phyloP scores from a whole-genome alignment of 1,284 basidiomycete species.

The Uromyces viciae-fabae region DNA sequence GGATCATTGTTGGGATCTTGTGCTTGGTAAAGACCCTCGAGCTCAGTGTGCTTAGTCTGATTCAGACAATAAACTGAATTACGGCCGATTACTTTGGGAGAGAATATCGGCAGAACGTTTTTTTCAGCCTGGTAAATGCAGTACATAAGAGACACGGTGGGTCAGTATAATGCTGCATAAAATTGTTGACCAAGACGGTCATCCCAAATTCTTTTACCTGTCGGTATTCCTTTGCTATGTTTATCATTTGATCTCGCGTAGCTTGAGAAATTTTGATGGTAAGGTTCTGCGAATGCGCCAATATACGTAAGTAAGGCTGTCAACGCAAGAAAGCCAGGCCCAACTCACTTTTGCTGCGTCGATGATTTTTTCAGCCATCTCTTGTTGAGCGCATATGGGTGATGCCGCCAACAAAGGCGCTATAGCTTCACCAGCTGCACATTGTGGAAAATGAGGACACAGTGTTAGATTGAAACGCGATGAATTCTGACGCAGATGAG shows the following conservation, averaged over 20 bases:
- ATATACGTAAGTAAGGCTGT: not conserved
- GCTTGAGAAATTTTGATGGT: conserved; percentile 5
- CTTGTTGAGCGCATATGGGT: conserved; percentile 31
- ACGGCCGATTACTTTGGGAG: not conserved
- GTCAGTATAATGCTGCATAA: not conserved
- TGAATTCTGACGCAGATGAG: no score
- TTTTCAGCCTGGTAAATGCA: conserved; percentile 20
- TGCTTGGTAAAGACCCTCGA: conserved; percentile 18
- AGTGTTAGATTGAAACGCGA: not conserved
- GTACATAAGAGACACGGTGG: not conserved
- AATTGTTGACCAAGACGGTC: not conserved
- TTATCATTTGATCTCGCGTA: conserved; percentile 10
- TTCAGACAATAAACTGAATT: conserved; percentile 40
- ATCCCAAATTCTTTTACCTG: not conserved
- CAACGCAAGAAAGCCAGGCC: no score
- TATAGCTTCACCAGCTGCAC: conserved; percentile 26
- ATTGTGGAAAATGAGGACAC: not conserved
- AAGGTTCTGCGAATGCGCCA: not conserved
- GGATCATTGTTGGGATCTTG: conserved; percentile 29
- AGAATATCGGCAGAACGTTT: conserved; percentile 8
- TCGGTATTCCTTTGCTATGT: conserved; percentile 8
- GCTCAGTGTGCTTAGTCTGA: conserved; percentile 4
- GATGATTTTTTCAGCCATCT: conserved; percentile 34
- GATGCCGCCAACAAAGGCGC: conserved; percentile 18
- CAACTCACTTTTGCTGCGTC: conserved; percentile 30